These are phyloP conservation scores for Daedaleopsis sinensis DNA, from an alignment of 768 basidiomycete species.

Conservation along the genomic window DNA sequence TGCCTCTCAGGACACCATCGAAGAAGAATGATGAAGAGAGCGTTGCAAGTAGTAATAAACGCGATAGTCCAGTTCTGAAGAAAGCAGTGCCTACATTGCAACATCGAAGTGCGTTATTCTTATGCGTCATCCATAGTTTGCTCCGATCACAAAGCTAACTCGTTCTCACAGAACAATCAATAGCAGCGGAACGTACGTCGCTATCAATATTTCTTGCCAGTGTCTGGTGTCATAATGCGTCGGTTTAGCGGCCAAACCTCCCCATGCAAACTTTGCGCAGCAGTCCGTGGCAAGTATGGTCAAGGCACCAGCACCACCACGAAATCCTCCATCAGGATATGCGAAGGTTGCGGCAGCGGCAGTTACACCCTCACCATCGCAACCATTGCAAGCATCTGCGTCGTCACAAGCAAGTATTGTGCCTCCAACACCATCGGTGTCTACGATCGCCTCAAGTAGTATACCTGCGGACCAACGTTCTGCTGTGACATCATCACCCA, in stretches of 20 bases:
- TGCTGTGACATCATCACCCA: constrained; percentile 66
- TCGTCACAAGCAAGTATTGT: constrained; percentile 42
- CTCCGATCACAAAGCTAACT: constrained; percentile 20
- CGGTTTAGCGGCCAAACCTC: constrained; percentile 60
- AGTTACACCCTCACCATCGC: constrained; percentile 42
- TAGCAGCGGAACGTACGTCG: constrained; percentile 58
- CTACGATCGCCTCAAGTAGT: constrained; percentile 35
- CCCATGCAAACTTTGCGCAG: constrained; percentile 79
- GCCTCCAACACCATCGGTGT: constrained; percentile 40
- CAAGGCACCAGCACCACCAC: constrained; percentile 65
- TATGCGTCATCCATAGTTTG: not conserved
- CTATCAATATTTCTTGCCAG: not conserved
- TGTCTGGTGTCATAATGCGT: constrained; percentile 8
- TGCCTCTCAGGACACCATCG: constrained; percentile 61
- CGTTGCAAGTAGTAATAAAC: constrained; percentile 73
- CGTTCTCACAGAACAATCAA: constrained; percentile 58
- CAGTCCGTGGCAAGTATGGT: constrained; percentile 78
- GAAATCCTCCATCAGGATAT: constrained; percentile 82
- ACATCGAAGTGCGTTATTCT: constrained; percentile 65
- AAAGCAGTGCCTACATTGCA: constrained; percentile 66
- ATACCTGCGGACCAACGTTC: constrained; percentile 39
- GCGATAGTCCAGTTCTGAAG: constrained; percentile 79
- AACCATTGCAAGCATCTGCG: constrained; percentile 41
- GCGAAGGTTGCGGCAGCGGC: constrained; percentile 87
- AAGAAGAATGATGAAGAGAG: constrained; percentile 87